Conservation (phyloP, 352 stramenopile genomes). For the Phytopythium boreale region DNA sequence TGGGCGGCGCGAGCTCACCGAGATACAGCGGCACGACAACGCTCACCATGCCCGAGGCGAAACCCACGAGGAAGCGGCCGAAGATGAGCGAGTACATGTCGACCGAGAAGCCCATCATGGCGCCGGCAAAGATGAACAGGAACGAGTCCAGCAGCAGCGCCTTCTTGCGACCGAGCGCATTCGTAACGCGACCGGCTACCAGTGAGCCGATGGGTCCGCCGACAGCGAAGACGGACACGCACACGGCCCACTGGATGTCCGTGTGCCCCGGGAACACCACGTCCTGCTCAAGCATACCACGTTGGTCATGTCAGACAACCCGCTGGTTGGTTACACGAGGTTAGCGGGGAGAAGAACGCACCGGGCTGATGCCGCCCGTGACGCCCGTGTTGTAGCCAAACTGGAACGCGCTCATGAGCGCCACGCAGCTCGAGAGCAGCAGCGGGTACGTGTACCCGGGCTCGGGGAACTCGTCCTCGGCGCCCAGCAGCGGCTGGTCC, state of each 20-base stretch:
- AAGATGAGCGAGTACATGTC: slow-evolving; percentile 74
- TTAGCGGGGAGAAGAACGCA: background rate
- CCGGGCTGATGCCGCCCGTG: slow-evolving; percentile 56
- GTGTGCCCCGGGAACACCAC: slow-evolving; percentile 65
- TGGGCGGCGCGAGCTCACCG: slow-evolving; percentile 63
- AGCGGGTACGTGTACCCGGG: slow-evolving; percentile 65
- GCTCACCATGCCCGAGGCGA: slow-evolving; percentile 62
- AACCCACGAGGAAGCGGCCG: slow-evolving; percentile 67
- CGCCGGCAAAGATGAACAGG: slow-evolving; percentile 58
- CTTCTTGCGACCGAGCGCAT: slow-evolving; percentile 57
- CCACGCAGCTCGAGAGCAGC: slow-evolving; percentile 61
- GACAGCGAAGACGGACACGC: slow-evolving; percentile 65
- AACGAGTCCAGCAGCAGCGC: slow-evolving; percentile 56
- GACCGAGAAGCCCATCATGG: slow-evolving; percentile 54
- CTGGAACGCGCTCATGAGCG: slow-evolving; percentile 67
- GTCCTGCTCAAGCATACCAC: slow-evolving; percentile 5
- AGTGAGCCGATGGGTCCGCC: slow-evolving; percentile 65
- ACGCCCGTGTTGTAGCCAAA: slow-evolving; percentile 79
- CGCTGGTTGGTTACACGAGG: background rate
- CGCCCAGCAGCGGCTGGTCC: slow-evolving; percentile 61
- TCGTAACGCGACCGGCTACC: slow-evolving; percentile 52
- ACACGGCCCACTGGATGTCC: slow-evolving; percentile 63
- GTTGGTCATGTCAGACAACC: background rate
- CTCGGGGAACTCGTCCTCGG: slow-evolving; percentile 58
- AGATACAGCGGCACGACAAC: slow-evolving; percentile 74